Base-by-base conservation (phyloP, 768 basidiomycete genomes). In the Punctularia strigosozonata region DNA sequence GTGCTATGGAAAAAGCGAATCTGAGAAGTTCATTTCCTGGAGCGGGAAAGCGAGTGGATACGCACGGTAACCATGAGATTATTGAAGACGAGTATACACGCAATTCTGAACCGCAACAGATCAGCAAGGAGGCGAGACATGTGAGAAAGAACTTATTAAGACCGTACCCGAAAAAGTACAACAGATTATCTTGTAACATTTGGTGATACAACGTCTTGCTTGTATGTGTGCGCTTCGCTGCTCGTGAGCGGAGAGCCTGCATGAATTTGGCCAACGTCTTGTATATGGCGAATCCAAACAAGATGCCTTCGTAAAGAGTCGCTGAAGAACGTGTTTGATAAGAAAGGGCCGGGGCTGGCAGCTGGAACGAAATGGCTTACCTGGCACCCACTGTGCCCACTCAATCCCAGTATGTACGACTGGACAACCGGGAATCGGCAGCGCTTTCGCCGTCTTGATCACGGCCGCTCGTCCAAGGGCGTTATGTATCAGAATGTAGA, bases 11-110 rank as follows among this genome's bases (percentile, higher is more conserved):
- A n/a, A n/a, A n/a, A n/a, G n/a, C n/a, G n/a, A n/a, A n/a, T n/a
- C n/a, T n/a, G n/a, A n/a, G n/a, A n/a, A n/a, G n/a, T n/a, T n/a
- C n/a, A n/a, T n/a, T n/a, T n/a, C n/a, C n/a, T n/a, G n/a, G n/a
- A n/a, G n/a, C n/a, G n/a, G n/a, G n/a, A n/a, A n/a, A n/a, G n/a
- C n/a, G n/a, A n/a, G n/a, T n/a, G n/a, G n/a, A n/a, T n/a, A n/a
- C n/a, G n/a, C n/a, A n/a, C 64, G 64, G 65, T 58, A 5, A 68
- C 64, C 68, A 68, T 69, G 7, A 69, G 49, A 42, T 66, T 67
- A 44, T 69, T 69, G 47, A 68, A 63, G 1, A 68, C 36, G 4
- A 71, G 50, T 2, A 69, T 43, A 32, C 52, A 44, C 1, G 60
- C 50, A 10, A 71, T 57, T 6, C 66, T 68, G 33, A 2, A 31